Evolutionary conservation across 2,329 filamentous ascomycete genomes (phyloP).

Genomic region (Alternaria incomplexa): DNA sequence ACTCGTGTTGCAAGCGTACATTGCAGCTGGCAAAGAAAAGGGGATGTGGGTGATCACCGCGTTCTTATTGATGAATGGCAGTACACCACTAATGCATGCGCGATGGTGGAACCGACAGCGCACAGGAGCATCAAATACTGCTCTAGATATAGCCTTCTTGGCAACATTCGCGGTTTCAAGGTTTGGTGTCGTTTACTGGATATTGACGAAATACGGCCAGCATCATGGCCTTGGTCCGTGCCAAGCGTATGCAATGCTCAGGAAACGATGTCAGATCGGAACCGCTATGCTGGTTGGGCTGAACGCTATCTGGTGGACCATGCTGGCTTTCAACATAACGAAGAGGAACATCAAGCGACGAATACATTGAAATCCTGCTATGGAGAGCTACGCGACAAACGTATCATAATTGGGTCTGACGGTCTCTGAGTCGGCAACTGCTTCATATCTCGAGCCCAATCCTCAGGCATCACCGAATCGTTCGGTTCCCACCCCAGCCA

Average conservation of each 20-base stretch:
- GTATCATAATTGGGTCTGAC: background rate
- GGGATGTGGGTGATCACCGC: background rate
- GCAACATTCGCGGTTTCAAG: background rate
- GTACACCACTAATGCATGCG: background rate
- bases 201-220: background rate
- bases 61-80: background rate
- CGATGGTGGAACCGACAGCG: background rate
- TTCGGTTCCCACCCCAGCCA: background rate
- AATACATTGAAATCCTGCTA: background rate
- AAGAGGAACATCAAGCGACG: background rate
- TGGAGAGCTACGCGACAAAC: background rate
- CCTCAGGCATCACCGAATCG: background rate
- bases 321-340: background rate
- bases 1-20: background rate
- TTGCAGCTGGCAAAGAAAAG: background rate
- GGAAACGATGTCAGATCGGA: background rate
- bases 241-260: background rate
- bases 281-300: background rate
- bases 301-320: background rate
- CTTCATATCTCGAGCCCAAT: background rate
- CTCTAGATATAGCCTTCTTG: background rate
- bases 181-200: background rate
- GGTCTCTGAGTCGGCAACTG: background rate
- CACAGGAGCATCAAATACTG: background rate
- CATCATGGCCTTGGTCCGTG: background rate